Conservation (phyloP, 2,329 filamentous ascomycete genomes). For the Verticillium dahliae region DNA sequence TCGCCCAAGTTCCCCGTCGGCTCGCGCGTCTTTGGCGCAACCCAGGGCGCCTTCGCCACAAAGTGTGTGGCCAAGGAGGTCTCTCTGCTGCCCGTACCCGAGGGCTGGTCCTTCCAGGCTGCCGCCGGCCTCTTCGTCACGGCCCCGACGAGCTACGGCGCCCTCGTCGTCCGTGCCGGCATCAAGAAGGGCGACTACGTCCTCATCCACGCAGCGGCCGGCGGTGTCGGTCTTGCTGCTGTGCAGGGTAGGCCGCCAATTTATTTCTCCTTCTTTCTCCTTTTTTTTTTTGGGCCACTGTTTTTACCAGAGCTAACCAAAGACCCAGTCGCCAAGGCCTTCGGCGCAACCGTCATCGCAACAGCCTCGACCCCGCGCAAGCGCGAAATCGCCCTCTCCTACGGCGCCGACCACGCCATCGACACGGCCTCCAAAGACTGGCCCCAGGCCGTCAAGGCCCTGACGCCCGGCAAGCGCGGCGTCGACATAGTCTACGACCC, state of each 20-base stretch:
- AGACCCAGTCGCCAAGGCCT: constrained; percentile 69
- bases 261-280: not conserved
- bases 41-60: constrained; percentile 81
- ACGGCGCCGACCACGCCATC: constrained; percentile 78
- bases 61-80: constrained; percentile 62
- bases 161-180: constrained; percentile 68
- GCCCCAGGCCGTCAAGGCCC: constrained; percentile 64
- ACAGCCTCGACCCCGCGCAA: constrained; percentile 80
- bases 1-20: constrained; percentile 65
- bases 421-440: constrained; percentile 65
- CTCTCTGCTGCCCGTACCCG: constrained; percentile 65
- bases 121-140: constrained; percentile 89
- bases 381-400: constrained; percentile 68
- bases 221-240: constrained; percentile 83
- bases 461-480: constrained; percentile 65
- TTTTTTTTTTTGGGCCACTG: not conserved
- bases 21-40: constrained; percentile 78
- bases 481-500: constrained; percentile 96
- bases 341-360: constrained; percentile 86
- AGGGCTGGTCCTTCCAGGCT: constrained; percentile 76
- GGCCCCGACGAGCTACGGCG: constrained; percentile 82
- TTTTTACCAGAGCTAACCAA: not conserved
- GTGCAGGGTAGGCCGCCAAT: constrained; percentile 55
- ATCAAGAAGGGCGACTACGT: constrained; percentile 79
- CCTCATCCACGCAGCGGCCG: constrained; percentile 85